phyloP scores from a whole-genome alignment of 352 stramenopile genomes.

The Phytopythium chamaehyphon region DNA sequence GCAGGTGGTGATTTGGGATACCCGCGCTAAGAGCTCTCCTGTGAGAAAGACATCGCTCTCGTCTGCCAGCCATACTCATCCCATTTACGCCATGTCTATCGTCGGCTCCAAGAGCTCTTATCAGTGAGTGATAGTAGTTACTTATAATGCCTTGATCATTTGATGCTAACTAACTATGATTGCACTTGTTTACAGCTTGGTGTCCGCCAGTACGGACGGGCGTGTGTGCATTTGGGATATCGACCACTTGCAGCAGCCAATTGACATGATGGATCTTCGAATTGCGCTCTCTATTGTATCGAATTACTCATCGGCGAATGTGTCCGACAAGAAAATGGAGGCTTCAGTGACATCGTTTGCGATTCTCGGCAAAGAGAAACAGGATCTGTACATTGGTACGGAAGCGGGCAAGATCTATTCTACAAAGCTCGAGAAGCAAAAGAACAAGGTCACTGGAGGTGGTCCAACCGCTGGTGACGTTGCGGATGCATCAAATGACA shows the following conservation, averaged over 20 bases:
- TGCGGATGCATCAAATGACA: constrained; percentile 28
- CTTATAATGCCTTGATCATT: too few relatives aligned
- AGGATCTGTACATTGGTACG: constrained; percentile 81
- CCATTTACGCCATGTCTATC: constrained; percentile 84
- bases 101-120: constrained; percentile 79
- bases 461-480: constrained; percentile 12
- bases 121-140: constrained; percentile 65
- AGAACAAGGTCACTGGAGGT: constrained; percentile 41
- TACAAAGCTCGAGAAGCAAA: constrained; percentile 71
- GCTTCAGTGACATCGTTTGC: constrained; percentile 80
- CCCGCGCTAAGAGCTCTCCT: constrained; percentile 68
- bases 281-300: constrained; percentile 78
- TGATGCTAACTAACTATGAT: constrained; percentile 1
- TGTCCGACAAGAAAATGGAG: constrained; percentile 85
- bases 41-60: constrained; percentile 85
- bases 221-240: constrained; percentile 85
- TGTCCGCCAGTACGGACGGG: constrained; percentile 83
- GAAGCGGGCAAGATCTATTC: constrained; percentile 79
- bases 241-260: constrained; percentile 75
- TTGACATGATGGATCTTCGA: constrained; percentile 82
- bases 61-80: constrained; percentile 79
- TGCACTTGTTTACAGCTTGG: constrained; percentile 46
- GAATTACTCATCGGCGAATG: constrained; percentile 60
- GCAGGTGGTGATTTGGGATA: constrained; percentile 87
- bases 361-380: constrained; percentile 76